Percentiles rank a stretch among this genome's conserved stretches.
Conservation (phyloP, 2,329 filamentous ascomycete species). For the Claviceps spartinae region DNA sequence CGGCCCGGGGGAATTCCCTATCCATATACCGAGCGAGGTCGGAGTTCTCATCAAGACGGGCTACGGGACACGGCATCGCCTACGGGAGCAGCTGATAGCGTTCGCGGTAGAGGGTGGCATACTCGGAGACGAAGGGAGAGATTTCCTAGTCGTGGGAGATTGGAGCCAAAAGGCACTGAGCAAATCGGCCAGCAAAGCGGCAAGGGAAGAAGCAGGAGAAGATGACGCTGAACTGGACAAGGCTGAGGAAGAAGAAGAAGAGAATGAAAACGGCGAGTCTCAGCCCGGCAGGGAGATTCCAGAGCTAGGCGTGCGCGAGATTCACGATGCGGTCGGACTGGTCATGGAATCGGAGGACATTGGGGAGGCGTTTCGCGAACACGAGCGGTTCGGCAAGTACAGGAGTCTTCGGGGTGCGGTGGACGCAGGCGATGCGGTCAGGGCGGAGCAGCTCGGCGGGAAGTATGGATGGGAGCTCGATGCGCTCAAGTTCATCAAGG, state of each 20-base stretch:
- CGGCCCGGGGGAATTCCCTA: constrained; percentile 20
- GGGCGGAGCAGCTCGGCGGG: constrained; percentile 23
- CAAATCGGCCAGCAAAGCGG: constrained; percentile 12
- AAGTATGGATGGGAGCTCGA: constrained; percentile 35
- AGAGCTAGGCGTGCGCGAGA: constrained; percentile 5
- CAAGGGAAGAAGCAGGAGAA: constrained; percentile 19
- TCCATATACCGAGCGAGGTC: constrained; percentile 33
- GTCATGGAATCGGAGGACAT: constrained; percentile 19
- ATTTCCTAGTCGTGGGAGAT: constrained; percentile 37
- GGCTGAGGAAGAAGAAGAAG: background rate
- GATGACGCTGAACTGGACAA: constrained; percentile 7
- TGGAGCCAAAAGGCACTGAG: constrained; percentile 18
- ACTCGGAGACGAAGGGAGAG: constrained; percentile 23
- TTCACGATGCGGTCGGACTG: constrained; percentile 28
- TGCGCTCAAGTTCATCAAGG: constrained; percentile 40
- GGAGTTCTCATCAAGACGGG: constrained; percentile 42
- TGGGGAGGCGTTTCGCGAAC: constrained; percentile 13
- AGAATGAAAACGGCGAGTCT: background rate
- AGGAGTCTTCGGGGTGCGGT: constrained; percentile 24
- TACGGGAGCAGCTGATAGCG: constrained; percentile 33
- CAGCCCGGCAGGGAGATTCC: background rate
- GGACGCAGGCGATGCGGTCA: constrained; percentile 21
- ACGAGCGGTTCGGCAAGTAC: constrained; percentile 28
- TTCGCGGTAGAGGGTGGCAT: constrained; percentile 21
- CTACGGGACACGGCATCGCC: constrained; percentile 37